Conservation (phyloP, 176 grass and related monocot genomes). For the Chrysopogon serrulatus region DNA sequence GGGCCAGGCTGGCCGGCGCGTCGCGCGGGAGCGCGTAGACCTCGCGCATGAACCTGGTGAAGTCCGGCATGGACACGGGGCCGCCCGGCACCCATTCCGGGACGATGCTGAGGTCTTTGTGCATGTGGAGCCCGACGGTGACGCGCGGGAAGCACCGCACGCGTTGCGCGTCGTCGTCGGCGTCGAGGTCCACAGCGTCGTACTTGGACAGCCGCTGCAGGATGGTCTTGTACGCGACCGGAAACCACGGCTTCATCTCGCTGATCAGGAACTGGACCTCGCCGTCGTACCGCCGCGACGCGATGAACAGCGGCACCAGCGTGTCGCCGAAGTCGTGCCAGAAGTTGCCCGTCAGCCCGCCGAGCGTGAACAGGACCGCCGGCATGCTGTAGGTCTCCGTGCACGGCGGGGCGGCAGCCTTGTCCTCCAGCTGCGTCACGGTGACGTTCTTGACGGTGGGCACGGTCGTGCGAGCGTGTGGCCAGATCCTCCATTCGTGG, state of each 20-base stretch:
- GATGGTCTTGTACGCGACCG: neutral
- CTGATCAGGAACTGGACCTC: too few relatives aligned
- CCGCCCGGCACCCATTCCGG: too few relatives aligned
- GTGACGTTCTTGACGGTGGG: neutral
- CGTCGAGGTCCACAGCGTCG: neutral
- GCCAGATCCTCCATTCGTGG: neutral
- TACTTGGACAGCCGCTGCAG: neutral
- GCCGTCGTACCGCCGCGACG: too few relatives aligned
- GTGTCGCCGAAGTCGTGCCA: too few relatives aligned
- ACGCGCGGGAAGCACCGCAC: neutral
- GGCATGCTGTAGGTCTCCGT: too few relatives aligned
- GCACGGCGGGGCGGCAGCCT: neutral
- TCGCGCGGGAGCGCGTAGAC: slow-evolving; percentile 42
- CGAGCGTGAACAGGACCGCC: too few relatives aligned
- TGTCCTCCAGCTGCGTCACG: neutral
- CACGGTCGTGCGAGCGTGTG: neutral
- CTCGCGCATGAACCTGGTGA: slow-evolving; percentile 43
- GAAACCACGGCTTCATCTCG: neutral
- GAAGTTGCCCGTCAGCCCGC: too few relatives aligned
- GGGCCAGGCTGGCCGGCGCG: neutral
- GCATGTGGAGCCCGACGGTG: too few relatives aligned
- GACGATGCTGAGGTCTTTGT: too few relatives aligned
- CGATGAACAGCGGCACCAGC: too few relatives aligned
- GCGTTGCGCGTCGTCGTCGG: neutral
- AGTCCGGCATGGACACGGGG: too few relatives aligned